Percentiles rank a stretch among this genome's conserved stretches.
Conservation (phyloP, 73 alveolate genomes). For the Chromera velia region DNA sequence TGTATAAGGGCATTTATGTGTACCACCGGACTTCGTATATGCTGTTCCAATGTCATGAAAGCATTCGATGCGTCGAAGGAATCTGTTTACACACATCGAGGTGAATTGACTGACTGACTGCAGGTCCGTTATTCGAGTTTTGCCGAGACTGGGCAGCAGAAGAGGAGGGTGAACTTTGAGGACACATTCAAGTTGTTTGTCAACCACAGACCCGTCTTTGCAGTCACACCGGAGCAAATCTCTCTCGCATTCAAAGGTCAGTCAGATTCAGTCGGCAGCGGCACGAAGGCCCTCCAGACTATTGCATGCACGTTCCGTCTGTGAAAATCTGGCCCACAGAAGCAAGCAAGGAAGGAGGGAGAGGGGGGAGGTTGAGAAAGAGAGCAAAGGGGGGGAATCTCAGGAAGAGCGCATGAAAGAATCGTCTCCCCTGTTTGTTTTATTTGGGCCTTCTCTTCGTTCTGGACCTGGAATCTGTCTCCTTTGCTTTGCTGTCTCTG, state of each 20-base stretch:
- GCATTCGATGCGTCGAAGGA: not conserved
- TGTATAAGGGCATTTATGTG: not conserved
- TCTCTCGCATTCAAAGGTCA: not conserved
- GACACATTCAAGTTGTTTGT: slow-evolving; percentile 80
- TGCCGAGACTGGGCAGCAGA: slow-evolving; percentile 74
- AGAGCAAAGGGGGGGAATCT: no score
- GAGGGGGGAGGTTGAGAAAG: no score
- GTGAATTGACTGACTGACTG: not conserved
- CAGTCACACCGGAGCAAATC: slow-evolving; percentile 19
- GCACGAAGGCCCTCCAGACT: no score
- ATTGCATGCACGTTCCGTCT: no score
- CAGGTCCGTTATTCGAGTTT: slow-evolving; percentile 75
- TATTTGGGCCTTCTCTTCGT: no score
- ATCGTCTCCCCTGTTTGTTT: no score
- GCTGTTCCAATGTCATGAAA: not conserved
- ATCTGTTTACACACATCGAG: not conserved
- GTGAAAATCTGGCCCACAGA: no score
- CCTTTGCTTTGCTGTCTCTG: no score
- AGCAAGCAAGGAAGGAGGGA: no score
- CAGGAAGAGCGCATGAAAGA: no score
- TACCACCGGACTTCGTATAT: not conserved
- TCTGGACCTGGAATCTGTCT: no score
- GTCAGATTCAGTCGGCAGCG: no score
- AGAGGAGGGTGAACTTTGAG: slow-evolving; percentile 62
- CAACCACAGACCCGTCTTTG: slow-evolving; percentile 60